Evolutionary conservation across 345 rosid species (phyloP), one percentile per base, ranked within the genome.

Genomic region (Hibiscus syriacus): DNA sequence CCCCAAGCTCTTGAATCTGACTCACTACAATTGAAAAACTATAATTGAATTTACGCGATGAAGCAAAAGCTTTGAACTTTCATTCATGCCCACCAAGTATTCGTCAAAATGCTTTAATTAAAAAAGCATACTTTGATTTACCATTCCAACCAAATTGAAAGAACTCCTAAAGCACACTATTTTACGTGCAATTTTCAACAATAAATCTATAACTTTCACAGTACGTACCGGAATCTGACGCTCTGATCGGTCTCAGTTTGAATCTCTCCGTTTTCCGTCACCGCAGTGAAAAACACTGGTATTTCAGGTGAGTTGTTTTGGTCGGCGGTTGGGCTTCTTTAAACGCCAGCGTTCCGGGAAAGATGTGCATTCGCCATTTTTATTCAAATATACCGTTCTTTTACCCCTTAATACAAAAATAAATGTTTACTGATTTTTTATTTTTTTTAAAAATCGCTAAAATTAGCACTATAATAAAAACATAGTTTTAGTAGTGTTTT

Each of bases 1-100:
- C 59, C 30, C 23, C 49, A 32, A 46, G 49, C 45, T 70, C 58
- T 49, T 34, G 67, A 70, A 49, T 32, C 67, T 60, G 20, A 6
- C 17, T 9, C 14, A 63, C 22, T 32, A 45, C 45, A 64, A 22
- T 12, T 22, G 39, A 25, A 41, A 23, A 23, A 39, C 50, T 2
- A 22, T 5, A n/a, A 9, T 8, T n/a, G 10, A 27, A 56, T 56
- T 29, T 27, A 34, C 12, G 16, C 16, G 4, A 20, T 20, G 49
- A 38, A 60, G 32, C 32, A 39, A 23, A 62, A 27, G 19, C 20
- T 41, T 10, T 62, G 11, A 23, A 39, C 20, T 41, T 10, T 41
- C 39, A 36, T 36, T 36, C 34, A 23, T 39, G 66, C 66, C 66
- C 52, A 49, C 50, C 50, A 62, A 39, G 3, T 41, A 3, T 41